Conservation (phyloP, 306 rosid genomes). For the Dalbergia oliveri region DNA sequence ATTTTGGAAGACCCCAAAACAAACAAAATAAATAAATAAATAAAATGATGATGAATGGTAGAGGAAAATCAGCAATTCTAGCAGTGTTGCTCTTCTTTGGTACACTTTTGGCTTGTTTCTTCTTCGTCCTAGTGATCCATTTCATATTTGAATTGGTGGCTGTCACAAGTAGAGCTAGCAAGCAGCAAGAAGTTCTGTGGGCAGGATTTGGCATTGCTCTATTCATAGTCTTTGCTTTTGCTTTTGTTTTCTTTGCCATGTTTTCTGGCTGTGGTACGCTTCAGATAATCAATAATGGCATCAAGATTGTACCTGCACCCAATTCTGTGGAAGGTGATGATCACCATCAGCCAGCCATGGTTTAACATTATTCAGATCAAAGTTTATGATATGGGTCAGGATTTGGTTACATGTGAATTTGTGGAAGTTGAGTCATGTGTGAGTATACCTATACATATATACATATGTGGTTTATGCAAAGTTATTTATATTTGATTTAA, state of each 20-base stretch:
- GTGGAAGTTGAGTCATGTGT: neutral
- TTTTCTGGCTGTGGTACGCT: conserved; percentile 44
- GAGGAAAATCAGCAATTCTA: conserved; percentile 40
- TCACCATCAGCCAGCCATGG: conserved; percentile 15
- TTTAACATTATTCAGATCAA: conserved; percentile 23
- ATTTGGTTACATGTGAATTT: neutral
- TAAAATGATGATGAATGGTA: conserved; percentile 41
- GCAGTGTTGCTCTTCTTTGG: conserved; percentile 47
- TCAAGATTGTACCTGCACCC: conserved; percentile 58
- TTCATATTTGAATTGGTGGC: conserved; percentile 39
- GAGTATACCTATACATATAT: no score
- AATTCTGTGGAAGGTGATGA: conserved; percentile 44
- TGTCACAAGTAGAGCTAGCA: neutral
- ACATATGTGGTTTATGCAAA: neutral
- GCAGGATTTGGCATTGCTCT: conserved; percentile 46
- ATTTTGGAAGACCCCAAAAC: neutral
- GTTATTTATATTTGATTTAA: no score
- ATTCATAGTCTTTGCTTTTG: conserved; percentile 49
- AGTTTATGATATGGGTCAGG: neutral
- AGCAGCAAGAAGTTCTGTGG: conserved; percentile 48
- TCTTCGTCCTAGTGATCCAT: conserved; percentile 48
- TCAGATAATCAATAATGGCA: conserved; percentile 23
- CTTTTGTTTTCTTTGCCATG: conserved; percentile 46
- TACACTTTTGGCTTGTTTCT: conserved; percentile 51
- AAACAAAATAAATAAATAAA: neutral